phyloP scores from a whole-genome alignment of 768 basidiomycete species.

The Mrakia frigida region DNA sequence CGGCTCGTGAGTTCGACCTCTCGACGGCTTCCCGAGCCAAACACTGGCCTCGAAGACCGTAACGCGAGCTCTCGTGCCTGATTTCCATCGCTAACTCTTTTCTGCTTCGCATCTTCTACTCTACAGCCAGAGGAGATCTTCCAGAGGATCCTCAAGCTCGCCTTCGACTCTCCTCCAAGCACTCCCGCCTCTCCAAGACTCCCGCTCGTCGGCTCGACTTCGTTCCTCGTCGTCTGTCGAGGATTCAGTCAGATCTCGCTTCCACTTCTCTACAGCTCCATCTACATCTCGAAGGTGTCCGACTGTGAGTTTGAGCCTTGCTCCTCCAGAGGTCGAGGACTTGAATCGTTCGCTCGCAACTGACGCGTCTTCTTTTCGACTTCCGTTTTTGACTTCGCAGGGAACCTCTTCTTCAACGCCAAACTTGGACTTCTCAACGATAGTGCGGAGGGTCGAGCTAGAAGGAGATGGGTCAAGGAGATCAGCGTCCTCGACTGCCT shows the following conservation, averaged over 20 bases:
- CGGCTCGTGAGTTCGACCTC: background rate
- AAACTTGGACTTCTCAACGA: background rate
- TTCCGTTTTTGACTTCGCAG: background rate
- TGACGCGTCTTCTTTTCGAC: background rate
- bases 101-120: background rate
- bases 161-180: background rate
- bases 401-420: background rate
- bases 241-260: background rate
- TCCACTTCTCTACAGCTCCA: background rate
- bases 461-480: background rate
- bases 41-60: background rate
- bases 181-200: background rate
- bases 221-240: background rate
- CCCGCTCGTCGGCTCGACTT: background rate
- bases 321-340: background rate
- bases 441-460: background rate
- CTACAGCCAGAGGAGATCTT: background rate
- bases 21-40: background rate
- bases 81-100: background rate
- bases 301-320: background rate
- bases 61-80: background rate
- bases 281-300: background rate
- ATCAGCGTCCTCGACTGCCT: constrained; percentile 1
- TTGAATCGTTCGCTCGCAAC: background rate
- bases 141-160: background rate